Conservation (phyloP, 140 eudicot species). For the Anethum foeniculum region DNA sequence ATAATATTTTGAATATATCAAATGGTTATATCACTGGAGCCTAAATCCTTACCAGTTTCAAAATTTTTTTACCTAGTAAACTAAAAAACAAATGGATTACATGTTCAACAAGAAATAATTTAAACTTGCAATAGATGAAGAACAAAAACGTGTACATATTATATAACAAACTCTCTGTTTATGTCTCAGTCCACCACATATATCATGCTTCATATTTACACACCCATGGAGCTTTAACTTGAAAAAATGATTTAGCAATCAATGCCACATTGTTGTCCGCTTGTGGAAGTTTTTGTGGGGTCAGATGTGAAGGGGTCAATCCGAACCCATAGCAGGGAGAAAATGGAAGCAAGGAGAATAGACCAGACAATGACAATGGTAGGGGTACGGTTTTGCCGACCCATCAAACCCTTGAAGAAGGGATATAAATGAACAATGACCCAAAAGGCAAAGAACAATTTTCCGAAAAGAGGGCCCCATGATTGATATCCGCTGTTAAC, state of each 20-base stretch:
- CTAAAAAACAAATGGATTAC: not conserved
- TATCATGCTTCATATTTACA: constrained; percentile 10
- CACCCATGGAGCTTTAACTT: not conserved
- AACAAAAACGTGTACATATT: not conserved
- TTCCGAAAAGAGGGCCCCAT: constrained; percentile 73
- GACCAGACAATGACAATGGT: constrained; percentile 82
- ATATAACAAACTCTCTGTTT: not conserved
- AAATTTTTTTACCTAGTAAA: not conserved
- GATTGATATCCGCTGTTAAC: constrained; percentile 77
- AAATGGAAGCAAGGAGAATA: constrained; percentile 59
- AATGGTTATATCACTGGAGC: too few species aligned
- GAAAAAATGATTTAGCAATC: constrained; percentile 32
- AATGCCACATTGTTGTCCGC: constrained; percentile 48
- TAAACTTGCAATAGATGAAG: not conserved
- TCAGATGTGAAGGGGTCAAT: constrained; percentile 53
- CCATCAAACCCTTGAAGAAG: constrained; percentile 75
- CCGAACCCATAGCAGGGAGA: constrained; percentile 75
- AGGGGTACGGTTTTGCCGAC: constrained; percentile 64
- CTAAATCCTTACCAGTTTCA: too few species aligned
- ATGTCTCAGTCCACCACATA: not conserved
- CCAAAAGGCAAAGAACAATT: constrained; percentile 66
- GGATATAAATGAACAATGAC: constrained; percentile 71
- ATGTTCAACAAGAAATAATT: not conserved
- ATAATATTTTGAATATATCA: too few species aligned
- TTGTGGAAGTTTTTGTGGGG: constrained; percentile 20